Evolutionary conservation across 2,329 filamentous ascomycete genomes (phyloP), one percentile per base, ranked within the genome.

Genomic region (Botrytis pseudocinerea): DNA sequence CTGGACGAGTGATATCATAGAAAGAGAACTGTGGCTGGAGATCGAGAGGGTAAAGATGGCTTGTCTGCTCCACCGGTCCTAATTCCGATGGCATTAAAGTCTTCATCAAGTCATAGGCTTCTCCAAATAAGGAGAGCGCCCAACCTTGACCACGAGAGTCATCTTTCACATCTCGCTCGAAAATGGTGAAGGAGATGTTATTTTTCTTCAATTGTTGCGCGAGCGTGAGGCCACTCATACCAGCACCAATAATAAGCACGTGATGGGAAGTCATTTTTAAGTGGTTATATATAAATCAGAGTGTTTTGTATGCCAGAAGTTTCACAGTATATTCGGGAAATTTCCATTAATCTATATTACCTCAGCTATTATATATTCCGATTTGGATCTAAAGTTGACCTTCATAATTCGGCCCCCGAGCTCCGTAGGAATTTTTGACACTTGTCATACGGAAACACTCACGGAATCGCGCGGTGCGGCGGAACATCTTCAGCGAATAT

Each of bases 201-300:
- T 28, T 54, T 54, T 54, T 54, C 51, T 54, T 54, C n/a, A 54
- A 54, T 54, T 54, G 51, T 54, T 54, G n/a, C 51, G 51, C 51
- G 51, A 54, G 51, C 14, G 51, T 54, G 14, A 54, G 51, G 6
- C n/a, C 51, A 25, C 51, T 54, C 28, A 57, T 66, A 10, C 22
- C 35, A 59, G 54, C 32, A 60, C 81, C 54, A 32, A 76, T 78
- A 2, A 77, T 77, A 78, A 83, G 79, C 81, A 54, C 51, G 14
- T 54, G 51, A 28, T 14, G n/a, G 51, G 51, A 18, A 14, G 14
- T 0, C 51, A 54, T 54, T 18, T 28, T 18, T 4, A 54, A 54
- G n/a, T 54, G n/a, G 2, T 28, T 54, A 18, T 54, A 28, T 28
- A 2, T 28, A 14, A 16, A n/a, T 54, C 8, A 18, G 51, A 54